These are phyloP conservation scores for Pythium phragmiticola DNA, from an alignment of 352 stramenopile genomes.

Conservation along the genomic window DNA sequence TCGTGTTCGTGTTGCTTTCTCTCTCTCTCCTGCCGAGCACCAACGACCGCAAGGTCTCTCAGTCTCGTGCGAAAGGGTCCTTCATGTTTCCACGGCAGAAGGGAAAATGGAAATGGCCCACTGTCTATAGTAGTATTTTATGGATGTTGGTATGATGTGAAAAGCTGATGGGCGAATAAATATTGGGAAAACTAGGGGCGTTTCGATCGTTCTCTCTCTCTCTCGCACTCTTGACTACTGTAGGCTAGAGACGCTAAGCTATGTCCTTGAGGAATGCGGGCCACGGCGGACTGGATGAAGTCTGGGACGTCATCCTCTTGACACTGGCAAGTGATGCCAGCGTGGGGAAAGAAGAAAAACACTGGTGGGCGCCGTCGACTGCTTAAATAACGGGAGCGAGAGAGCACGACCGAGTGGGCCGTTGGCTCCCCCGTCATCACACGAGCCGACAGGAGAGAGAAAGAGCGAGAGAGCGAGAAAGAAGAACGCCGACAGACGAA, in stretches of 20 bases:
- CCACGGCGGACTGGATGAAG: background rate
- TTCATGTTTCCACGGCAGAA: too few relatives aligned
- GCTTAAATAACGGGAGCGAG: constrained; percentile 10
- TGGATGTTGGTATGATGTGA: background rate
- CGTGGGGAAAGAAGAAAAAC: background rate
- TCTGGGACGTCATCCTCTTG: too few relatives aligned
- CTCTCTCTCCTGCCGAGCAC: too few relatives aligned
- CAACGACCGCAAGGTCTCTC: too few relatives aligned
- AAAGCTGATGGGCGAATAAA: constrained; percentile 1
- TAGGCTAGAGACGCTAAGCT: too few relatives aligned
- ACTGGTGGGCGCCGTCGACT: constrained; percentile 5
- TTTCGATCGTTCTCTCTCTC: too few relatives aligned
- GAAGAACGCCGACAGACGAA: background rate
- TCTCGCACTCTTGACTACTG: too few relatives aligned
- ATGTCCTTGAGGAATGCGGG: background rate
- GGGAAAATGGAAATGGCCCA: background rate
- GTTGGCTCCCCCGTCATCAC: too few relatives aligned
- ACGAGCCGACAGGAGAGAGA: background rate
- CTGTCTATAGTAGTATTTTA: background rate
- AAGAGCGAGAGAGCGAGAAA: background rate
- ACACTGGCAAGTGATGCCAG: too few relatives aligned
- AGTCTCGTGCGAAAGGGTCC: too few relatives aligned
- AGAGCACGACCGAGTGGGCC: background rate
- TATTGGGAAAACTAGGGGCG: constrained; percentile 7
- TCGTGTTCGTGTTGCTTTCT: too few relatives aligned